phyloP scores from a whole-genome alignment of 2,329 filamentous ascomycete genomes.

The Magnaporthiopsis rhizophila region DNA sequence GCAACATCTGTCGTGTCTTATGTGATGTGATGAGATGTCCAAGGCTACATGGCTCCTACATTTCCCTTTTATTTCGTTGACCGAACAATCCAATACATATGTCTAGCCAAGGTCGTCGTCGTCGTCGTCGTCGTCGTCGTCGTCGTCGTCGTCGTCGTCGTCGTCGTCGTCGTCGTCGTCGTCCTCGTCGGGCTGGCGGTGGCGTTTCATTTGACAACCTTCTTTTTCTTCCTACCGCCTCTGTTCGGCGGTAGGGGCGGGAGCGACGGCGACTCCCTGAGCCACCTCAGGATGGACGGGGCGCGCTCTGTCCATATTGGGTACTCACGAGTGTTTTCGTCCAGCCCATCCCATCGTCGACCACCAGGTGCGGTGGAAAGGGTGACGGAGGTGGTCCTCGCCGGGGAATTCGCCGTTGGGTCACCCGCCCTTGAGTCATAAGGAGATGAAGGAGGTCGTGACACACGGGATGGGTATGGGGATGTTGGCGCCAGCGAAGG shows the following conservation, averaged over 20 bases:
- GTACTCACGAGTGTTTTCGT: slow-evolving; percentile 61
- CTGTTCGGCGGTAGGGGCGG: slow-evolving; percentile 9
- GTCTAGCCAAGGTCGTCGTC: background rate
- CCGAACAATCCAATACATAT: background rate
- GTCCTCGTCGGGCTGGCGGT: background rate
- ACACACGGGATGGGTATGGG: background rate
- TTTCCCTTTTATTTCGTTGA: background rate
- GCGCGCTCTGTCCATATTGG: slow-evolving; percentile 63
- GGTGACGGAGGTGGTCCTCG: background rate
- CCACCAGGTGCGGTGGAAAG: background rate
- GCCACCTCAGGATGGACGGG: slow-evolving; percentile 61
- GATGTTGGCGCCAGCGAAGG: background rate
- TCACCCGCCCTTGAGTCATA: background rate
- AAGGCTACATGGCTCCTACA: background rate
- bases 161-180: background rate
- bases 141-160: too few species aligned
- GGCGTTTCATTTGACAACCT: slow-evolving; percentile 14
- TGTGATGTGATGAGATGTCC: background rate
- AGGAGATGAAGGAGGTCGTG: background rate
- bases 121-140: background rate
- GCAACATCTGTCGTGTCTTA: background rate
- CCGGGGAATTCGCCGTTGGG: background rate
- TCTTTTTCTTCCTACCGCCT: slow-evolving; percentile 29
- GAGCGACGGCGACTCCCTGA: slow-evolving; percentile 45
- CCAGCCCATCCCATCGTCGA: slow-evolving; percentile 31